Evolutionary conservation across 2,329 filamentous ascomycete species (phyloP).

Genomic region (Monilinia laxa): DNA sequence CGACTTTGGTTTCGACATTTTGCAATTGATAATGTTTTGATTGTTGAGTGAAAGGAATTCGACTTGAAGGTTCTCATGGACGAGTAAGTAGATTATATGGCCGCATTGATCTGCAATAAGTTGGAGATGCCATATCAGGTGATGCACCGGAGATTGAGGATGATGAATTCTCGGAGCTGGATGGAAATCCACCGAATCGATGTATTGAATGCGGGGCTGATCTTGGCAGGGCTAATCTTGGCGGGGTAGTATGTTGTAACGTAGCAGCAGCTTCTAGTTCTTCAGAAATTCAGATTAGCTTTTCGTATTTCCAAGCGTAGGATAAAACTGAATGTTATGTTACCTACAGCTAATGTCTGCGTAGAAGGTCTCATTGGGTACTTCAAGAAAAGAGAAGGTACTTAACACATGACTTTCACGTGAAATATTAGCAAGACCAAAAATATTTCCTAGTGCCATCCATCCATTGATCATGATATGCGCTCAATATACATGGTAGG

Average conservation of each 20-base stretch:
- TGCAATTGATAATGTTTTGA: not conserved
- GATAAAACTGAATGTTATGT: not conserved
- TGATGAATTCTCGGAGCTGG: conserved; percentile 7
- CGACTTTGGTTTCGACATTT: conserved; percentile 31
- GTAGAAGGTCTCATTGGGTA: not conserved
- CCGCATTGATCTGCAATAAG: not conserved
- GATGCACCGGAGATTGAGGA: conserved; percentile 1
- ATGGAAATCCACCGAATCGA: not conserved
- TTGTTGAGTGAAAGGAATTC: not conserved
- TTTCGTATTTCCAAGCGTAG: not conserved
- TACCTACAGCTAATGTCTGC: not conserved
- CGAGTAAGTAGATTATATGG: conserved; percentile 1
- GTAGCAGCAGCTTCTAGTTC: conserved; percentile 2
- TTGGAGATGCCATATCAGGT: conserved; percentile 12
- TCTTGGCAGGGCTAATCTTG: conserved; percentile 8
- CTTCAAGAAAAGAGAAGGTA: not conserved
- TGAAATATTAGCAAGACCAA: not conserved
- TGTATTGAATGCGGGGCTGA: conserved; percentile 14
- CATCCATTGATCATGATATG: not conserved
- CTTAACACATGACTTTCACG: not conserved
- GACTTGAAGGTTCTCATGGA: not conserved
- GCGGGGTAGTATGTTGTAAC: conserved; percentile 11
- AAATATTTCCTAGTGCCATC: not conserved
- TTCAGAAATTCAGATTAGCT: not conserved
- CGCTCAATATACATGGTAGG: not conserved